These are phyloP conservation scores for Ascosphaera pollenicola DNA, from an alignment of 2,329 filamentous ascomycete species.

Conservation along the genomic window DNA sequence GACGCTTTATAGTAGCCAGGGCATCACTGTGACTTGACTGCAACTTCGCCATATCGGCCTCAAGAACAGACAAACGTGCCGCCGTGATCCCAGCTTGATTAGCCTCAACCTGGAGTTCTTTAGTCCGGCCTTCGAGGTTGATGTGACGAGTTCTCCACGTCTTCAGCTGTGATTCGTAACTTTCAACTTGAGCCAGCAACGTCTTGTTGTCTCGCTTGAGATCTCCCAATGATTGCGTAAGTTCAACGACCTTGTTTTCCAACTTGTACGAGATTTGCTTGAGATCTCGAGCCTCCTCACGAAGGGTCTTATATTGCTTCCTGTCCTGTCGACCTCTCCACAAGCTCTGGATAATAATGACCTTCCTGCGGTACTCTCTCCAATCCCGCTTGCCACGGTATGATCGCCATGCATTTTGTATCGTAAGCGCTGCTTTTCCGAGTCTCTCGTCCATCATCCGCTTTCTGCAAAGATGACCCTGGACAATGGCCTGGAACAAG, in stretches of 20 bases:
- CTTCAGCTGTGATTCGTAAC: conserved; percentile 88
- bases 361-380: conserved; percentile 75
- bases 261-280: conserved; percentile 99
- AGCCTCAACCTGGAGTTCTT: conserved; percentile 86
- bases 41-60: conserved; percentile 85
- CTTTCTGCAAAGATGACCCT: conserved; percentile 77
- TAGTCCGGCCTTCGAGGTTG: conserved; percentile 66
- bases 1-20: conserved; percentile 67
- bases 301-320: conserved; percentile 66
- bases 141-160: conserved; percentile 90
- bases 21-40: conserved; percentile 82
- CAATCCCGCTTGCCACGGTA: conserved; percentile 57
- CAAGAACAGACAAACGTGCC: conserved; percentile 72
- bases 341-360: conserved; percentile 73
- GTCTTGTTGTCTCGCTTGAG: conserved; percentile 91
- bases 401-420: conserved; percentile 77
- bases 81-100: conserved; percentile 95
- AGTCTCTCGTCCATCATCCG: conserved; percentile 85
- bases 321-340: conserved; percentile 75
- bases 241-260: conserved; percentile 97
- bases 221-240: conserved; percentile 79
- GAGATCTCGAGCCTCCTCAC: conserved; percentile 90
- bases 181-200: conserved; percentile 71
- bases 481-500: conserved; percentile 69
- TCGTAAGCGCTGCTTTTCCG: conserved; percentile 73